A percentile compares a stretch with the other conserved stretches of the same genome.
phyloP scores from a whole-genome alignment of 2,329 filamentous ascomycete genomes.

The Mycogone perniciosa region DNA sequence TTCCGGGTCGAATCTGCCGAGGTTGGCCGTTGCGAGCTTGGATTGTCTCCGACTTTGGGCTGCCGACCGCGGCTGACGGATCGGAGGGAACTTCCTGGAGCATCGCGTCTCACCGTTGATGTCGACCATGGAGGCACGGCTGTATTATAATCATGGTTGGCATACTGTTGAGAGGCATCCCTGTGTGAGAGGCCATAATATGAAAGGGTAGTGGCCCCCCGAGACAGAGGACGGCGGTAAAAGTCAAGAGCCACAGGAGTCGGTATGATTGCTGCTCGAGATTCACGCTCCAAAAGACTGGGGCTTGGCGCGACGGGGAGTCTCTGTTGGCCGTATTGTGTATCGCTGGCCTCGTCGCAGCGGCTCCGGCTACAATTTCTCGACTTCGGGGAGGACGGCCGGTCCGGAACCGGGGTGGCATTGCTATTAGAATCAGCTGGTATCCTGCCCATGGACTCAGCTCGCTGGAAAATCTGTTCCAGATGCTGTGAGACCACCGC shows the following conservation, averaged over 20 bases:
- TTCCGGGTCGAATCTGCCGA: conserved; percentile 9
- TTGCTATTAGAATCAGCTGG: background rate
- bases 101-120: background rate
- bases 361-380: conserved; percentile 15
- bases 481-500: conserved; percentile 19
- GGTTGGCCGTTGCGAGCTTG: background rate
- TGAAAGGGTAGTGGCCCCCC: background rate
- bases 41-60: background rate
- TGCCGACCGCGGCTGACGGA: conserved; percentile 10
- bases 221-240: conserved; percentile 1
- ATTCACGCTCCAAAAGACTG: conserved; percentile 16
- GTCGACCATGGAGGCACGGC: too few species aligned
- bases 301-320: conserved; percentile 25
- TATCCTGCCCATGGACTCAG: conserved; percentile 18
- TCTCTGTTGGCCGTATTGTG: conserved; percentile 5
- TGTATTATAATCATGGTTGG: too few species aligned
- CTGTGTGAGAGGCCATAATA: background rate
- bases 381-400: conserved; percentile 13
- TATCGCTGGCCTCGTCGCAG: background rate
- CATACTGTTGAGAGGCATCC: too few species aligned
- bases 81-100: background rate
- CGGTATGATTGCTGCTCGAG: conserved; percentile 1
- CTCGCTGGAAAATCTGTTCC: conserved; percentile 19
- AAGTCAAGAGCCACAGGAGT: conserved; percentile 1
- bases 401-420: conserved; percentile 3